Evolutionary conservation across 2,329 filamentous ascomycete species (phyloP).

Genomic region (Phyllosticta citrichinensis): DNA sequence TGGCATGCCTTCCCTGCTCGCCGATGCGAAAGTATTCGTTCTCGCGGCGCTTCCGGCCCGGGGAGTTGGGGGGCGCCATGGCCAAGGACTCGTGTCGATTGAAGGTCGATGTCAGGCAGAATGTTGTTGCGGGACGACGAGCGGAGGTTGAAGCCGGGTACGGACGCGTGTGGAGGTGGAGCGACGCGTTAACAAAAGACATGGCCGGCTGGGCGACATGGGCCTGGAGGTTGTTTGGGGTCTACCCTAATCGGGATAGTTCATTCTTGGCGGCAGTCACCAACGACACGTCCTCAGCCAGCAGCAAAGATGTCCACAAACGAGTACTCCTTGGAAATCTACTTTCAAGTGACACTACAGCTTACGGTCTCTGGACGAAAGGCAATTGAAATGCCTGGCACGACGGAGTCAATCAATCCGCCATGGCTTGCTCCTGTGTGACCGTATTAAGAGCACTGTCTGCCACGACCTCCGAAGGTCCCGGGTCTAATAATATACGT

Average conservation of each 20-base stretch:
- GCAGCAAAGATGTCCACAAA: not conserved
- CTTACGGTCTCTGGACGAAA: too few species aligned
- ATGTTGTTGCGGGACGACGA: not conserved
- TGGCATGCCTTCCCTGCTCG: conserved; percentile 27
- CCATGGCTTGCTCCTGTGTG: too few species aligned
- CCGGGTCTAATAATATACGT: too few species aligned
- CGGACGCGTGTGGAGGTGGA: not conserved
- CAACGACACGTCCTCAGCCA: not conserved
- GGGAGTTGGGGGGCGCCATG: conserved; percentile 23
- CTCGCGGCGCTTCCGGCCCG: conserved; percentile 28
- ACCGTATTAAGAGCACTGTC: too few species aligned
- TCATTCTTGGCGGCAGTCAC: not conserved
- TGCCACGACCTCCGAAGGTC: too few species aligned
- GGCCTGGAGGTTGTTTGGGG: not conserved
- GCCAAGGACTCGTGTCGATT: not conserved
- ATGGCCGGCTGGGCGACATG: not conserved
- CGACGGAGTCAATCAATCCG: too few species aligned
- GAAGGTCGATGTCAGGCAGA: not conserved
- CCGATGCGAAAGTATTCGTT: conserved; percentile 31
- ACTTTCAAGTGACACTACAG: too few species aligned
- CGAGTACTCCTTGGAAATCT: too few species aligned
- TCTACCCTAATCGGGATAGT: not conserved
- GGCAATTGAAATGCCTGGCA: too few species aligned
- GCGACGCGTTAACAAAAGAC: not conserved
- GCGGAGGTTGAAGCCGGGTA: not conserved